Percentiles rank a stretch among this genome's conserved stretches.
These are phyloP conservation scores for Picocystis sp. DNA, from an alignment of 163 green algal genomes.

Conservation along the genomic window DNA sequence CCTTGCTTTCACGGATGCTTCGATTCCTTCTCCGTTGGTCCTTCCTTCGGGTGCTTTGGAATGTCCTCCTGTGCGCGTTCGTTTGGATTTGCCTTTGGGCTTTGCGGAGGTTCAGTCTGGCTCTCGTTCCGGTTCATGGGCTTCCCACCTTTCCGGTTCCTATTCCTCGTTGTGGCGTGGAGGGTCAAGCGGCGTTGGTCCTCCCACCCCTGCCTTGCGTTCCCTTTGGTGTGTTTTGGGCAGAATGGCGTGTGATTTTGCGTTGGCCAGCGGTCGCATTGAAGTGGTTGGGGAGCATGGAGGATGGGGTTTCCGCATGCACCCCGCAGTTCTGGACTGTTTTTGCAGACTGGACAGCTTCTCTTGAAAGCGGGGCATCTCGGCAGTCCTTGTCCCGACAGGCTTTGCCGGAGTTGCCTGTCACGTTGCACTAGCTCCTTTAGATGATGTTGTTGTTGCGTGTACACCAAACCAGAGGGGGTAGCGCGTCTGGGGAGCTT, in stretches of 20 bases:
- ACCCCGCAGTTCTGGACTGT: conserved; percentile 38
- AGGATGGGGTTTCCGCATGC: conserved; percentile 13
- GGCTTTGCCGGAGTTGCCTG: too few species aligned
- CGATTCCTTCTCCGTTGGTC: conserved; percentile 30
- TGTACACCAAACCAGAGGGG: too few species aligned
- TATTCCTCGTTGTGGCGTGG: background rate
- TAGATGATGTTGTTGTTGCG: too few species aligned
- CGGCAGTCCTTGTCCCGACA: too few species aligned
- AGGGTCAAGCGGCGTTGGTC: background rate
- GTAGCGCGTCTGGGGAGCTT: too few species aligned
- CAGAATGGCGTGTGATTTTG: too few species aligned
- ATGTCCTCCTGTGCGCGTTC: conserved; percentile 6
- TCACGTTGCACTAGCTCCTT: too few species aligned
- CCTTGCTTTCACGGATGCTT: conserved; percentile 10
- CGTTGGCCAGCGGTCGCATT: background rate
- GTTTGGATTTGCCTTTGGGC: background rate
- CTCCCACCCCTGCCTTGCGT: too few species aligned
- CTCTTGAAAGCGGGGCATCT: too few species aligned
- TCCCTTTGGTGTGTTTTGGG: too few species aligned
- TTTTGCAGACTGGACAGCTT: conserved; percentile 23
- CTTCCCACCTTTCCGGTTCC: background rate
- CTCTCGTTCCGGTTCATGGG: too few species aligned
- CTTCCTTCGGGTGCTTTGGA: conserved; percentile 16
- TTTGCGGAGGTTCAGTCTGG: too few species aligned
- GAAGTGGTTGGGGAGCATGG: background rate